Percentiles rank a stretch among this genome's conserved stretches.
phyloP scores from a whole-genome alignment of 1,284 basidiomycete genomes.

The Inonotus hispidus region DNA sequence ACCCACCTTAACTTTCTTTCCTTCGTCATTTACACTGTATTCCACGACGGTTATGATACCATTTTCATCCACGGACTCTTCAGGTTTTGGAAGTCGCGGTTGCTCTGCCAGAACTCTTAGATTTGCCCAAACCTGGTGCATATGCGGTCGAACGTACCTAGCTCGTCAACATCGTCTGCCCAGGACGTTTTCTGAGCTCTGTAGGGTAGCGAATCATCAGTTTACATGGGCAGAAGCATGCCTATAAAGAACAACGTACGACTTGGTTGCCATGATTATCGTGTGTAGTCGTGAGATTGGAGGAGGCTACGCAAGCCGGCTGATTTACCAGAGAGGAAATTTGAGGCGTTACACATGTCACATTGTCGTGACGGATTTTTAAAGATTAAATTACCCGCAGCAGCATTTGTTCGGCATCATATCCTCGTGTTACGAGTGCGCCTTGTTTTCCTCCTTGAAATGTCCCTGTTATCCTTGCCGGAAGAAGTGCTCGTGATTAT shows the following conservation, averaged over 20 bases:
- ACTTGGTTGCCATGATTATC: too few species aligned
- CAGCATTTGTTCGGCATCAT: neutral
- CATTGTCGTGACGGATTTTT: too few species aligned
- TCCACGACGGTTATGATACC: constrained; percentile 86
- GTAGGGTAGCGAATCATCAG: neutral
- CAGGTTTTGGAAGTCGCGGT: constrained; percentile 32
- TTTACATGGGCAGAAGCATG: neutral
- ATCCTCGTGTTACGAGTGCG: neutral
- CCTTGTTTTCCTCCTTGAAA: neutral
- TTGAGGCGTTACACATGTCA: too few species aligned
- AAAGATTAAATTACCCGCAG: too few species aligned
- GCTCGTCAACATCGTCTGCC: constrained; percentile 80
- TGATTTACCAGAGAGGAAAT: too few species aligned
- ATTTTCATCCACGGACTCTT: constrained; percentile 80
- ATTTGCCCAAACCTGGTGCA: neutral
- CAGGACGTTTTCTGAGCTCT: constrained; percentile 43
- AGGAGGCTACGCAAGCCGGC: too few species aligned
- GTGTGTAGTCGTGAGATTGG: too few species aligned
- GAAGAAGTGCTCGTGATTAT: neutral
- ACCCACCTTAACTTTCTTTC: constrained; percentile 89
- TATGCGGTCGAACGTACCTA: constrained; percentile 38
- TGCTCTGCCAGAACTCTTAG: constrained; percentile 28
- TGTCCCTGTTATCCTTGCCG: neutral
- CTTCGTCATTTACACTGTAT: constrained; percentile 85
- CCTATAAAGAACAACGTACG: neutral